Conservation (phyloP, 2,329 filamentous ascomycete species). For the Ophiostoma fasciatum region DNA sequence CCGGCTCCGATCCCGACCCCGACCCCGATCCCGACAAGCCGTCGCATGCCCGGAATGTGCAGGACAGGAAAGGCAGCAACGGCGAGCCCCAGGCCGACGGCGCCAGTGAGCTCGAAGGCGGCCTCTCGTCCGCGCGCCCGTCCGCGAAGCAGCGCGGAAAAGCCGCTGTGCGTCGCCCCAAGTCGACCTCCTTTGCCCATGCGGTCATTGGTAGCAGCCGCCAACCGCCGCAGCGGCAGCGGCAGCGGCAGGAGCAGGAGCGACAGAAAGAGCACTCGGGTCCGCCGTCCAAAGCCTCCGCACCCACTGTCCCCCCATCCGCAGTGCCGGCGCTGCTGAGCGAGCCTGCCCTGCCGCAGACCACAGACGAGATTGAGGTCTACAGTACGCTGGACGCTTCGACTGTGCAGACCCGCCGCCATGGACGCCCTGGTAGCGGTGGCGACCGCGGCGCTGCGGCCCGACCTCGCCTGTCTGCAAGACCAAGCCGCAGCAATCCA, state of each 20-base stretch:
- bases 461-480: too few relatives aligned
- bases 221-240: slow-evolving; percentile 13
- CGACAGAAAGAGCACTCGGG: too few relatives aligned
- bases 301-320: slow-evolving; percentile 21
- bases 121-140: too few relatives aligned
- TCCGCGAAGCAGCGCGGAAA: slow-evolving; percentile 6
- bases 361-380: slow-evolving; percentile 35
- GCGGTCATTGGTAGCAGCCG: slow-evolving; percentile 30
- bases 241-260: too few relatives aligned
- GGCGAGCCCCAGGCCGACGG: too few relatives aligned
- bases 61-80: too few relatives aligned
- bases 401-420: not conserved
- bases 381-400: slow-evolving; percentile 17
- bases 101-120: too few relatives aligned
- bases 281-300: too few relatives aligned
- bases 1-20: too few relatives aligned
- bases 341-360: slow-evolving; percentile 41
- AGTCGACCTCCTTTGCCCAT: slow-evolving; percentile 29
- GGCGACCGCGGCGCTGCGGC: too few relatives aligned
- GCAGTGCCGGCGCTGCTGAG: slow-evolving; percentile 33
- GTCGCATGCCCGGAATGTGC: too few relatives aligned
- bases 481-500: not conserved
- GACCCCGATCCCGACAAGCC: too few relatives aligned
- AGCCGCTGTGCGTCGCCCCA: slow-evolving; percentile 18
- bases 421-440: not conserved